phyloP scores from a whole-genome alignment of 1,139 yeast genomes.

The Schwanniomyces etchellsii region DNA sequence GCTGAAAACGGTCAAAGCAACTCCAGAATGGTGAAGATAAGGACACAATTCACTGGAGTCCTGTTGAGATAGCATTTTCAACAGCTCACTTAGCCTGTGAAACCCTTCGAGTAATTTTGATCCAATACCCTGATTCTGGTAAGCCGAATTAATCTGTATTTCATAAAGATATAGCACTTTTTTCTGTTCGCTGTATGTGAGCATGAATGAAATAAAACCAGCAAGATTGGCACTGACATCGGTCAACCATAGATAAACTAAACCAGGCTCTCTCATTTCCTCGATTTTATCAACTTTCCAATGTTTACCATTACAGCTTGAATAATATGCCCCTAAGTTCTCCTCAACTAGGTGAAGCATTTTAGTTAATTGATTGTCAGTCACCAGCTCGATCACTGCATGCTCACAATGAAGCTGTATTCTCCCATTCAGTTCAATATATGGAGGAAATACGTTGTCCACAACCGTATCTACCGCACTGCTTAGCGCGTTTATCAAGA shows the following conservation, averaged over 20 bases:
- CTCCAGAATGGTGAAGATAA: conserved; percentile 18
- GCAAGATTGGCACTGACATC: conserved; percentile 15
- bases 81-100: conserved; percentile 17
- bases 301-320: conserved; percentile 24
- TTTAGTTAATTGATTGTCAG: too few species aligned
- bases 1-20: conserved; percentile 47
- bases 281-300: conserved; percentile 40
- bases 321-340: conserved; percentile 28
- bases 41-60: neutral
- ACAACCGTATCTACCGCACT: too few species aligned
- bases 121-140: conserved; percentile 32
- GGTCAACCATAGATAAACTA: conserved; percentile 31
- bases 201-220: conserved; percentile 40
- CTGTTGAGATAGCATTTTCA: conserved; percentile 8
- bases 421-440: too few species aligned
- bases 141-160: conserved; percentile 35
- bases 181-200: conserved; percentile 21
- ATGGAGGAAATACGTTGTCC: too few species aligned
- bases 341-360: conserved; percentile 21
- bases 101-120: conserved; percentile 22
- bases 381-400: too few species aligned
- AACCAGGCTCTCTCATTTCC: conserved; percentile 43
- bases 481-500: too few species aligned
- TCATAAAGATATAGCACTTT: conserved; percentile 49
- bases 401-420: too few species aligned